These are phyloP conservation scores for Rubia peregrina DNA, from an alignment of 305 asterid genomes.

Conservation along the genomic window DNA sequence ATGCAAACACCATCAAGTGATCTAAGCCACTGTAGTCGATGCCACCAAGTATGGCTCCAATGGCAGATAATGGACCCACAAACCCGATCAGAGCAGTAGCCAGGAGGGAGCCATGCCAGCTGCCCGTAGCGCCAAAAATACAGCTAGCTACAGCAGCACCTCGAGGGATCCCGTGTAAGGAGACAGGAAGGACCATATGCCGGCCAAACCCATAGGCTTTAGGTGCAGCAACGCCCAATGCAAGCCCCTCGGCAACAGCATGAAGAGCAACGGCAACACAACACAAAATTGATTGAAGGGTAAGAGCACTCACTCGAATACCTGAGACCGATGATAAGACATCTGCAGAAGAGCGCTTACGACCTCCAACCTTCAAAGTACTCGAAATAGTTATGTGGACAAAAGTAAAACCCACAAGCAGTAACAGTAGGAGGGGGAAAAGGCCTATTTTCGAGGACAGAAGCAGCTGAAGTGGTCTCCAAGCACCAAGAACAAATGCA, in stretches of 20 bases:
- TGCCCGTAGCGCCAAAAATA: constrained; percentile 73
- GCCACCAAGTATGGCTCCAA: constrained; percentile 77
- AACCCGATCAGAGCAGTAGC: constrained; percentile 75
- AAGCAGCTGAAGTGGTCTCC: constrained; percentile 84
- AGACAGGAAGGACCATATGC: constrained; percentile 94
- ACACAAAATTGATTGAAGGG: constrained; percentile 65
- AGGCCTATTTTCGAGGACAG: constrained; percentile 62
- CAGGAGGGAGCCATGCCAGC: constrained; percentile 77
- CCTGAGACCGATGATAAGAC: constrained; percentile 40
- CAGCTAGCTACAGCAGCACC: constrained; percentile 99
- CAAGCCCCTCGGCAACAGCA: constrained; percentile 87
- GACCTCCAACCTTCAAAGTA: constrained; percentile 43
- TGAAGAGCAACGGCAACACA: constrained; percentile 75
- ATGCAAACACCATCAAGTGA: constrained; percentile 75
- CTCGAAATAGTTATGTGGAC: constrained; percentile 42
- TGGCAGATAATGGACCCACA: constrained; percentile 80
- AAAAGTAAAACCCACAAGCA: constrained; percentile 41
- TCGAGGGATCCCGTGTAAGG: constrained; percentile 90
- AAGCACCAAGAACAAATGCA: constrained; percentile 72
- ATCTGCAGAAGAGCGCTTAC: constrained; percentile 54
- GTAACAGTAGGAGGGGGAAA: constrained; percentile 48
- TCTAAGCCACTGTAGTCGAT: constrained; percentile 89
- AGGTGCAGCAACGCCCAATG: constrained; percentile 94
- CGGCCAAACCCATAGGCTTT: constrained; percentile 89
- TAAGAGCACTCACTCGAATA: constrained; percentile 53